Percentiles rank a stretch among this genome's conserved stretches.
phyloP scores from a whole-genome alignment of 2,329 filamentous ascomycete genomes.

The Hypoxylon sp. region DNA sequence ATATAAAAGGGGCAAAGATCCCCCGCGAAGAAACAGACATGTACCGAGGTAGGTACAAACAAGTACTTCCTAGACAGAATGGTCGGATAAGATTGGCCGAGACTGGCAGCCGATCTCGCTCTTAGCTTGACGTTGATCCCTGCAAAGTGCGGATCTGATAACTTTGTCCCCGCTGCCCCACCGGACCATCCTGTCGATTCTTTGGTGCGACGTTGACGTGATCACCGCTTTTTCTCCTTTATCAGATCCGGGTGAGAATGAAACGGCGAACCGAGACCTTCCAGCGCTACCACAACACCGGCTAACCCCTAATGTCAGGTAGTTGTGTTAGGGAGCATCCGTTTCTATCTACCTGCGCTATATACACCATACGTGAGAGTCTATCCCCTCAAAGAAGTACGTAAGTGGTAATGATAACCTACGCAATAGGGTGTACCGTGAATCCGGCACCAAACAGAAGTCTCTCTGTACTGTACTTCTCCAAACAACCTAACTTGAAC shows the following conservation, averaged over 20 bases:
- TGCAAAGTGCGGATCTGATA: slow-evolving; percentile 45
- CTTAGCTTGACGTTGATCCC: slow-evolving; percentile 17
- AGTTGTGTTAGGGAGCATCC: too few relatives aligned
- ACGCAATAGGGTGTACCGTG: slow-evolving; percentile 9
- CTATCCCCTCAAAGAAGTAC: too few relatives aligned
- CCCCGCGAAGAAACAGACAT: not conserved
- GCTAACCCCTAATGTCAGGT: not conserved
- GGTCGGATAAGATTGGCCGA: slow-evolving; percentile 22
- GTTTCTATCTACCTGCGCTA: too few relatives aligned
- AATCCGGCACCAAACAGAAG: slow-evolving; percentile 1
- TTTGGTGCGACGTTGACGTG: slow-evolving; percentile 23
- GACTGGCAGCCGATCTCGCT: slow-evolving; percentile 25
- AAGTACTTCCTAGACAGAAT: not conserved
- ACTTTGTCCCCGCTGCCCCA: slow-evolving; percentile 31
- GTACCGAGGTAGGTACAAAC: slow-evolving; percentile 14
- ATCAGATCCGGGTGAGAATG: slow-evolving; percentile 35
- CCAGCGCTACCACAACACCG: too few relatives aligned
- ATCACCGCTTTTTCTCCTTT: slow-evolving; percentile 30
- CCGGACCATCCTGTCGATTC: not conserved
- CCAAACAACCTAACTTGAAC: too few relatives aligned
- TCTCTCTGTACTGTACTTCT: too few relatives aligned
- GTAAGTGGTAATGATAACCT: slow-evolving; percentile 3
- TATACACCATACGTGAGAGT: too few relatives aligned
- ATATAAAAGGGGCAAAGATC: slow-evolving; percentile 10
- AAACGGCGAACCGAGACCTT: slow-evolving; percentile 22